A percentile compares a stretch with the other conserved stretches of the same genome.
phyloP scores from a whole-genome alignment of 192 early-diverging fungal genomes.

The Endogone sp. region DNA sequence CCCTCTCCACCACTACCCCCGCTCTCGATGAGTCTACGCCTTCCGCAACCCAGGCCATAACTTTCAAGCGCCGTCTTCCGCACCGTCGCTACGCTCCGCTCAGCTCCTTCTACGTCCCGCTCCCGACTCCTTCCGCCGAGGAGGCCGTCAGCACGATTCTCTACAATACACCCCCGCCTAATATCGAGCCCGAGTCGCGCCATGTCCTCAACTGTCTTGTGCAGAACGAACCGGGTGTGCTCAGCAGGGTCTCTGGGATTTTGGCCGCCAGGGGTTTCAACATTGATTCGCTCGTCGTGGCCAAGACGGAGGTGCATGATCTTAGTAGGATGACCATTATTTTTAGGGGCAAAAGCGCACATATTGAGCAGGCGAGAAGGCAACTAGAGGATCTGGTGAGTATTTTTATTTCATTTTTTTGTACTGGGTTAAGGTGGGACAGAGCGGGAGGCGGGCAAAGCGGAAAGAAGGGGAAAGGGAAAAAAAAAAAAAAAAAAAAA shows the following conservation, averaged over 20 bases:
- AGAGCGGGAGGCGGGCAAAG: background rate
- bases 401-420: background rate
- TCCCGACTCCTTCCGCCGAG: slow-evolving; percentile 70
- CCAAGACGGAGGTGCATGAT: slow-evolving; percentile 92
- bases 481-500: background rate
- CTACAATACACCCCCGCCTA: slow-evolving; percentile 81
- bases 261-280: slow-evolving; percentile 95
- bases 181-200: slow-evolving; percentile 53
- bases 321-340: slow-evolving; percentile 95
- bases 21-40: background rate
- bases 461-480: background rate
- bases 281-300: slow-evolving; percentile 95
- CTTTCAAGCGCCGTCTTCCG: slow-evolving; percentile 27
- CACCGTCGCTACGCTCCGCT: slow-evolving; percentile 21
- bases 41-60: slow-evolving; percentile 20
- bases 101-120: background rate
- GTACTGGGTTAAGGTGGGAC: background rate
- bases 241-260: slow-evolving; percentile 79
- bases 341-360: slow-evolving; percentile 75
- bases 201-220: slow-evolving; percentile 96
- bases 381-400: slow-evolving; percentile 94
- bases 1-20: too few relatives aligned
- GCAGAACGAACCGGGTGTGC: slow-evolving; percentile 85
- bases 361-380: slow-evolving; percentile 88
- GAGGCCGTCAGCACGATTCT: slow-evolving; percentile 97